A percentile compares a stretch with the other conserved stretches of the same genome.
These are phyloP conservation scores for Hyparrhenia diplandra DNA, from an alignment of 176 grass and related monocot genomes.

Conservation along the genomic window DNA sequence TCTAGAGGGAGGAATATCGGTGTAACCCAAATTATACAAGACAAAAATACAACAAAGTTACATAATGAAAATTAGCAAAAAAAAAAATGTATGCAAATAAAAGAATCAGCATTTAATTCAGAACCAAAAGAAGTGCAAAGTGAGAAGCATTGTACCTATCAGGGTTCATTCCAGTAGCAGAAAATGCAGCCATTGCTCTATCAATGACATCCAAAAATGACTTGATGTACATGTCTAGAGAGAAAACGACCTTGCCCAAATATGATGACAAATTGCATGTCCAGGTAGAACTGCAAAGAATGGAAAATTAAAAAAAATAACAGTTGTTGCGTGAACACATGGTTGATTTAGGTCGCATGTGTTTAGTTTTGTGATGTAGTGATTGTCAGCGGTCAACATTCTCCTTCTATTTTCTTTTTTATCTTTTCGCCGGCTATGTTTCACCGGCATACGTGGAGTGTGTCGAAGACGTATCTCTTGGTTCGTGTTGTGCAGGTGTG, in stretches of 20 bases:
- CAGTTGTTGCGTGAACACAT: too few relatives aligned
- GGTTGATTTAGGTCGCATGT: too few relatives aligned
- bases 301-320: conserved; percentile 18
- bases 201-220: conserved; percentile 82
- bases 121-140: conserved; percentile 9
- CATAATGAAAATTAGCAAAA: not conserved
- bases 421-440: too few relatives aligned
- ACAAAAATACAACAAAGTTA: too few relatives aligned
- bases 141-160: conserved; percentile 53
- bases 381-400: too few relatives aligned
- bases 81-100: too few relatives aligned
- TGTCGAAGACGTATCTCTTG: too few relatives aligned
- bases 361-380: too few relatives aligned
- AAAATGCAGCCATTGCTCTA: conserved; percentile 91
- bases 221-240: conserved; percentile 92
- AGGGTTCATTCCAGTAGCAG: conserved; percentile 82
- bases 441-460: too few relatives aligned
- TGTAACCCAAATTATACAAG: conserved; percentile 4
- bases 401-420: too few relatives aligned
- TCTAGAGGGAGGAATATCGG: not conserved
- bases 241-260: conserved; percentile 89
- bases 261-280: conserved; percentile 96
- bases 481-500: too few relatives aligned
- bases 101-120: not conserved
- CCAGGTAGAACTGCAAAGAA: conserved; percentile 79